These are phyloP conservation scores for Tulasnella sp. DNA, from an alignment of 768 basidiomycete species.

Conservation along the genomic window DNA sequence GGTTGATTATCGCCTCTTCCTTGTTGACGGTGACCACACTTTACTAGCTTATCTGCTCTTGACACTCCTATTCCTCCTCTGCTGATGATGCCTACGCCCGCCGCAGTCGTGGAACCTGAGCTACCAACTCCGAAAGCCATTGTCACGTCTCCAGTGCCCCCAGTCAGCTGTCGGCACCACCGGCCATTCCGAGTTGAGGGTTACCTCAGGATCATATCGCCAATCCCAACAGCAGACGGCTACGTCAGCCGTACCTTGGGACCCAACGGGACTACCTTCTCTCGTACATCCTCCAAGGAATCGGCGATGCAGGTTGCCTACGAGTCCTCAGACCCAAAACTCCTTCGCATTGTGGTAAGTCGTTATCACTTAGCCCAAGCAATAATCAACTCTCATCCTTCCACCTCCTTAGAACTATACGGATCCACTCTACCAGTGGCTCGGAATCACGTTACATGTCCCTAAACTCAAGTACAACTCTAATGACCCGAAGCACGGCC, in stretches of 20 bases:
- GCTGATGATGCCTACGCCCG: not conserved
- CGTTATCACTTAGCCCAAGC: not conserved
- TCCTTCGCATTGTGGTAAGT: not conserved
- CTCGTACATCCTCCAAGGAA: not conserved
- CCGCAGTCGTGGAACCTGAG: too few relatives aligned
- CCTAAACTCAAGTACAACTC: not conserved
- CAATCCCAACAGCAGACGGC: not conserved
- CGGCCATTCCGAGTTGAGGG: not conserved
- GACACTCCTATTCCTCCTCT: not conserved
- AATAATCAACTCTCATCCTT: too few relatives aligned
- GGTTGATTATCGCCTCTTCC: not conserved
- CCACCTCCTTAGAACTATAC: not conserved
- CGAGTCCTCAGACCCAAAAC: not conserved
- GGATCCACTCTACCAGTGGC: not conserved
- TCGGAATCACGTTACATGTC: not conserved
- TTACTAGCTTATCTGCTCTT: not conserved
- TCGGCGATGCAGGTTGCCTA: not conserved
- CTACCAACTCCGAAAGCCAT: not conserved
- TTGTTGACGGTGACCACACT: not conserved
- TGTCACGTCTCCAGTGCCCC: not conserved
- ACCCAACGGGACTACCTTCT: not conserved
- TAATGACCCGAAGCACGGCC: not conserved
- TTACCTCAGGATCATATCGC: not conserved
- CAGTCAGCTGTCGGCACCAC: not conserved
- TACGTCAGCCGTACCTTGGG: not conserved